phyloP scores from a whole-genome alignment of 371 early-diverging fungal genomes.

The Rhizomucor miehei region DNA sequence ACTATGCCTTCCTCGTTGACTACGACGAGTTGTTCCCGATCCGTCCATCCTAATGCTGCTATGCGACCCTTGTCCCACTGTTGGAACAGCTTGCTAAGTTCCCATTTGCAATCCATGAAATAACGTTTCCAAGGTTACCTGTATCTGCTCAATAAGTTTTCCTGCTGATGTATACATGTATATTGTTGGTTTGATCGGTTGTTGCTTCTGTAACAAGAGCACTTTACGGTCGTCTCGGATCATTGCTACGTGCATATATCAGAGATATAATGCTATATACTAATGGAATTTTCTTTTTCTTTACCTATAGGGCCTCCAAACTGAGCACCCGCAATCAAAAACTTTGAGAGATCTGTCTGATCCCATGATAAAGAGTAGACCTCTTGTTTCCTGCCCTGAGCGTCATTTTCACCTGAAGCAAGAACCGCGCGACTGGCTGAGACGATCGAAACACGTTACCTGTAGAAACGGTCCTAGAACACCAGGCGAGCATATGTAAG shows the following conservation, averaged over 20 bases:
- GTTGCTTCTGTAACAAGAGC: constrained; percentile 68
- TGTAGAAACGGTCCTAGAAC: constrained; percentile 50
- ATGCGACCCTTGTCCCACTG: constrained; percentile 91
- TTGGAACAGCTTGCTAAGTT: background rate
- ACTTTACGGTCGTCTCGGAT: constrained; percentile 85
- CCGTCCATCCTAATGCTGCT: constrained; percentile 89
- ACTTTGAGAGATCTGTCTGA: constrained; percentile 79
- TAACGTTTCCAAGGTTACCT: constrained; percentile 47
- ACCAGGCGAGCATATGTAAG: background rate
- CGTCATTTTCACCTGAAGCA: background rate
- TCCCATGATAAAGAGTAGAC: constrained; percentile 88
- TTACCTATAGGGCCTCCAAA: constrained; percentile 93
- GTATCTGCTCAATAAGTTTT: constrained; percentile 78
- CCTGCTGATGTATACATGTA: constrained; percentile 87
- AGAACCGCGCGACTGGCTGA: background rate
- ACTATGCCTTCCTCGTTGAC: constrained; percentile 91
- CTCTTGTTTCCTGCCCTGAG: constrained; percentile 61
- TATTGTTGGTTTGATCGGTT: constrained; percentile 74
- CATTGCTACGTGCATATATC: constrained; percentile 58
- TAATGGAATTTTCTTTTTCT: background rate
- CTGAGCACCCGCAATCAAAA: constrained; percentile 78
- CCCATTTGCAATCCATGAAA: too few relatives aligned
- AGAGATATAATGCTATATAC: too few relatives aligned
- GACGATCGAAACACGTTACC: constrained; percentile 16
- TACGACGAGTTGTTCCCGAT: constrained; percentile 80